Percentiles rank a stretch among this genome's conserved stretches.
Conservation (phyloP, 768 basidiomycete species). For the Fomitopsis serialis region DNA sequence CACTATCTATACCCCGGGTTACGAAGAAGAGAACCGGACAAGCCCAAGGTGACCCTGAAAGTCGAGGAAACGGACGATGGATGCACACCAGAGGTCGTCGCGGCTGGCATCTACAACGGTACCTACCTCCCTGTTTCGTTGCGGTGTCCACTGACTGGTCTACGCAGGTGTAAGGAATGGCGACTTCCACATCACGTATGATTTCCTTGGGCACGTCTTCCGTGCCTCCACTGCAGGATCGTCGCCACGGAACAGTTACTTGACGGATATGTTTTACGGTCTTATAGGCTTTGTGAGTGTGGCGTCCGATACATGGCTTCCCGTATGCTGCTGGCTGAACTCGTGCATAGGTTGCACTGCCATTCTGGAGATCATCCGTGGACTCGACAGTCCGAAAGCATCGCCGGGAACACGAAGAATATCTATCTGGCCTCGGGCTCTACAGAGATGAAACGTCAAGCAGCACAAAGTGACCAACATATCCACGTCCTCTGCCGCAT, state of each 20-base stretch:
- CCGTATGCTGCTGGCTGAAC: conserved; percentile 24
- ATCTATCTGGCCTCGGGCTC: conserved; percentile 21
- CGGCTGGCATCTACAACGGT: conserved; percentile 56
- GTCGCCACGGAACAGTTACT: conserved; percentile 50
- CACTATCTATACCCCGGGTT: conserved; percentile 77
- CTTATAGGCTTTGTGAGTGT: conserved; percentile 29
- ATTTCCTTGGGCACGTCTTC: conserved; percentile 64
- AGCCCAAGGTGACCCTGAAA: conserved; percentile 68
- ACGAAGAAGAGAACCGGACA: conserved; percentile 64
- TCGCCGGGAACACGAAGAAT: conserved; percentile 30
- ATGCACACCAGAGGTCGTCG: conserved; percentile 58
- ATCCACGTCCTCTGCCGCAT: too few relatives aligned
- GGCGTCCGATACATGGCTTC: not conserved
- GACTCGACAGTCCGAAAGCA: conserved; percentile 30
- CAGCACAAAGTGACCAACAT: not conserved
- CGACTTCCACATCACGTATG: conserved; percentile 69
- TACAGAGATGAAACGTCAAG: not conserved
- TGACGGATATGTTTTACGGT: conserved; percentile 48
- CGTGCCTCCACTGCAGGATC: conserved; percentile 61
- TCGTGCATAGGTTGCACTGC: conserved; percentile 29
- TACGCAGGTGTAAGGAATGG: conserved; percentile 59
- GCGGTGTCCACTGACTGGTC: not conserved
- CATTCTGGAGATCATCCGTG: conserved; percentile 34
- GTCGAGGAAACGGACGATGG: conserved; percentile 74
- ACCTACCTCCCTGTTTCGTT: conserved; percentile 6